Evolutionary conservation across 1,284 basidiomycete genomes (phyloP), one percentile per base, ranked within the genome.

Genomic region (Pseudozyma sp.): DNA sequence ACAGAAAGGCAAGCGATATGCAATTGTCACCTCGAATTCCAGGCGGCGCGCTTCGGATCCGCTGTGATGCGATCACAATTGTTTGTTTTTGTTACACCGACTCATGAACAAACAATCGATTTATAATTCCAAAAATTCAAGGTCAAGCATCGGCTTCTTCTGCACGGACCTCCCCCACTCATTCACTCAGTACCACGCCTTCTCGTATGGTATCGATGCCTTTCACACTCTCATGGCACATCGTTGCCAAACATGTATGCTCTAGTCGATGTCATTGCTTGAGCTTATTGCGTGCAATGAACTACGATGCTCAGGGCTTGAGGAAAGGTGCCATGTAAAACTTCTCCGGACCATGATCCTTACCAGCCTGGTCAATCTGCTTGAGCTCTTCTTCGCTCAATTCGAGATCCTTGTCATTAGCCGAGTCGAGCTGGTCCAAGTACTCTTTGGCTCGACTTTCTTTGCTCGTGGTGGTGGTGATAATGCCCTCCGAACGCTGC

Each of bases 381-480:
- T 67, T 38, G 12, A 77, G 53, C 59, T 77, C 75, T 1, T 66
- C 49, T 44, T 77, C 59, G 55, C 52, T 56, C 34, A 77, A 62
- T 11, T 42, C 18, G 13, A 69, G 55, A 5, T 74, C 35, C 7
- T 14, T 40, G 35, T 74, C 75, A 45, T 77, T 70, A 54, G 34
- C 40, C 7, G 59, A 18, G 53, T 79, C 71, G 19, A 79, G 51
- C 42, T 69, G 67, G 49, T 66, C 65, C 13, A 79, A 50, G 45
- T 75, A 75, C 48, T 70, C 71, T 34, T 62, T 66, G 38, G 68
- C 67, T 9, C 77, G 59, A 31, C 66, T 60, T 35, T 73, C 57
- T 40, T 79, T 77, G 61, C 59, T 65, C 21, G 70, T 70, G 9
- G 77, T 79, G 9, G 77, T 77, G 14, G 70, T 73, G 49, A 79